Percentiles rank a stretch among this genome's conserved stretches.
phyloP scores from a whole-genome alignment of 176 grass and related monocot genomes.

The Olyra latifolia region DNA sequence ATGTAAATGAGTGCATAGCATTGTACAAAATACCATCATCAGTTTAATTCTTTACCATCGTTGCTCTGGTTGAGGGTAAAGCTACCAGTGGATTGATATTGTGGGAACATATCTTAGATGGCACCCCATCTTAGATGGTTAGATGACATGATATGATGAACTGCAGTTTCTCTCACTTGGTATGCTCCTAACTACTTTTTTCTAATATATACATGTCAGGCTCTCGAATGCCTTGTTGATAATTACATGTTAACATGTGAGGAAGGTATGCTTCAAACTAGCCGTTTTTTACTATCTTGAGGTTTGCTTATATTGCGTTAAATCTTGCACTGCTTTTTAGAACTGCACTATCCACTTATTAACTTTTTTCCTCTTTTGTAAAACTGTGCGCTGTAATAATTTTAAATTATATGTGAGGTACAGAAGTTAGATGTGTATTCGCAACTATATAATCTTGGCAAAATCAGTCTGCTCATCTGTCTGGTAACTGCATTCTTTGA shows the following conservation, averaged over 20 bases:
- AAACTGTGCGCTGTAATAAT: slow-evolving; percentile 1
- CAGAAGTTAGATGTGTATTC: slow-evolving; percentile 18
- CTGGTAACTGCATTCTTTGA: not conserved
- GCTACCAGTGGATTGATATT: not conserved
- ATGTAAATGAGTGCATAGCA: not conserved
- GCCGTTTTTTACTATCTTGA: slow-evolving; percentile 9
- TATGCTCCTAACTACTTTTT: slow-evolving; percentile 20
- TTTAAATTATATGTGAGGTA: slow-evolving; percentile 3
- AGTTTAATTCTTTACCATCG: not conserved
- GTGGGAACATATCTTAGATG: not conserved
- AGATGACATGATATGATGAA: not conserved
- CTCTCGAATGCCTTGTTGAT: slow-evolving; percentile 93
- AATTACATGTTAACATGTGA: slow-evolving; percentile 97
- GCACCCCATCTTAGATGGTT: not conserved
- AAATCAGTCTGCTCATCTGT: not conserved
- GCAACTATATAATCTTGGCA: slow-evolving; percentile 15
- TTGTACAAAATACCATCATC: not conserved
- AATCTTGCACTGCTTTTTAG: not conserved
- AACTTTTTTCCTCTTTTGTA: slow-evolving; percentile 1
- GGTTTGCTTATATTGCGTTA: slow-evolving; percentile 30
- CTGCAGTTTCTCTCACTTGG: slow-evolving; percentile 10
- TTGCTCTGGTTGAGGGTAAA: not conserved
- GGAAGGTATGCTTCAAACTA: slow-evolving; percentile 62
- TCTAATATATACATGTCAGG: slow-evolving; percentile 47
- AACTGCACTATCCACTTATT: not conserved